Evolutionary conservation across 2,329 filamentous ascomycete genomes (phyloP).

Genomic region (Sclerotinia nivalis): DNA sequence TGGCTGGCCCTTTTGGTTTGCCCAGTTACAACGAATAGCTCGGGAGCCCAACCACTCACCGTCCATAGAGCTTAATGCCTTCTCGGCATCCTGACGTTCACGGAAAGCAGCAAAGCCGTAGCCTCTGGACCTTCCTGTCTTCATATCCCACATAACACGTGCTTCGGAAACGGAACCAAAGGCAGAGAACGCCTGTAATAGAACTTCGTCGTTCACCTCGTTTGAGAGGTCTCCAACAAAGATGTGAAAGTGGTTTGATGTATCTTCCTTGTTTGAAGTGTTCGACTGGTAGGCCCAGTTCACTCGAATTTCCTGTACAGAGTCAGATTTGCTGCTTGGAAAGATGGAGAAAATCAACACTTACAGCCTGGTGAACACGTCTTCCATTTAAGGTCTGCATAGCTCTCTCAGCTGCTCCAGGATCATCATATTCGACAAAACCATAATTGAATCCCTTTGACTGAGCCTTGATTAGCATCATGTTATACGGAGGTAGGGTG

Average conservation of each 20-base stretch:
- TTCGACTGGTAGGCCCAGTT: constrained; percentile 99
- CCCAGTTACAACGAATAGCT: constrained; percentile 99
- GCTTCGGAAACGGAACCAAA: constrained; percentile 97
- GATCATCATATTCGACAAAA: constrained; percentile 98
- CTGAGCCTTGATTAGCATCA: constrained; percentile 52
- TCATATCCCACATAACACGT: constrained; percentile 99
- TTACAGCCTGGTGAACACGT: constrained; percentile 90
- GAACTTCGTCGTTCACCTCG: constrained; percentile 95
- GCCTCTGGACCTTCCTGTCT: constrained; percentile 93
- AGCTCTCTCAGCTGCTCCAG: constrained; percentile 90
- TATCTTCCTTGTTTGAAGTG: constrained; percentile 91
- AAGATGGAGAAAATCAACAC: constrained; percentile 40
- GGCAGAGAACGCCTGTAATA: constrained; percentile 90
- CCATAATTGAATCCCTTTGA: constrained; percentile 98
- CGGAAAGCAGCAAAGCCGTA: constrained; percentile 98
- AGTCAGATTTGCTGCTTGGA: neutral
- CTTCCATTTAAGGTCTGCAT: constrained; percentile 97
- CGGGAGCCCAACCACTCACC: constrained; percentile 98
- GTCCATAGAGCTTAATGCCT: constrained; percentile 96
- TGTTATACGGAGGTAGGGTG: constrained; percentile 28
- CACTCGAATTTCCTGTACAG: constrained; percentile 84
- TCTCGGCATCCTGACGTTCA: constrained; percentile 90
- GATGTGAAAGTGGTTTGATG: constrained; percentile 97
- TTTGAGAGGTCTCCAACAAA: constrained; percentile 98
- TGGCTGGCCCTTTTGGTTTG: constrained; percentile 99